Evolutionary conservation across 176 grass and related monocot species (phyloP), one percentile per base, ranked within the genome.

Genomic region (Oropetium thomaeum): DNA sequence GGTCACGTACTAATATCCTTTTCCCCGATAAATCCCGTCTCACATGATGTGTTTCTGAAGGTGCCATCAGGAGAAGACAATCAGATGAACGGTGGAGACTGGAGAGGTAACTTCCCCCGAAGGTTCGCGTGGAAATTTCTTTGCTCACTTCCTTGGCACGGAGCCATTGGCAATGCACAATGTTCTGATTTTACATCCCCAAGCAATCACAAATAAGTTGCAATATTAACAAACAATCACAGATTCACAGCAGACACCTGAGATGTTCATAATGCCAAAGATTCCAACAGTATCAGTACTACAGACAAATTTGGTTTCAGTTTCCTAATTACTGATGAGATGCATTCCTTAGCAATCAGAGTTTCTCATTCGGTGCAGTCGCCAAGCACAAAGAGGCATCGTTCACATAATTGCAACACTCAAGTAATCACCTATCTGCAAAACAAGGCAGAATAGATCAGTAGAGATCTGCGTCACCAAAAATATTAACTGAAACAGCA

Each of bases 401-500:
- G 14, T n/a, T 84, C 78, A 93, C 37, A 73, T 52, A 32, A 93
- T 93, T 38, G 91, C 85, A 23, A 93, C 91, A 16, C 87, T 89
- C 91, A 93, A 85, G 62, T 93, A 93, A 77, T 93, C 91, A 15
- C 91, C 91, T 10, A 93, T 88, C 91, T 93, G 74, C 33, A 71
- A 77, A 69, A 68, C 3, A 65, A 77, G 13, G 45, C n/a, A 45
- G 20, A 63, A 65, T 53, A 7, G 2, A 41, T 82, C 33, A 70
- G 22, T n/a, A 64, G 61, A 15, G 39, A 17, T 42, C 10, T 38
- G 15, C 10, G 17, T 10, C 22, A 22, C 6, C 16, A 14, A 35
- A 65, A 48, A 23, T 3, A 28, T 60, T 10, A 14, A 10, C 10
- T 10, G 4, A 2, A 60, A n/a, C 20, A 48, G 67, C 27, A 75